A percentile compares a stretch with the other conserved stretches of the same genome.
These are phyloP conservation scores for Candida taoyuanica DNA, from an alignment of 805 yeast genomes.

Conservation along the genomic window DNA sequence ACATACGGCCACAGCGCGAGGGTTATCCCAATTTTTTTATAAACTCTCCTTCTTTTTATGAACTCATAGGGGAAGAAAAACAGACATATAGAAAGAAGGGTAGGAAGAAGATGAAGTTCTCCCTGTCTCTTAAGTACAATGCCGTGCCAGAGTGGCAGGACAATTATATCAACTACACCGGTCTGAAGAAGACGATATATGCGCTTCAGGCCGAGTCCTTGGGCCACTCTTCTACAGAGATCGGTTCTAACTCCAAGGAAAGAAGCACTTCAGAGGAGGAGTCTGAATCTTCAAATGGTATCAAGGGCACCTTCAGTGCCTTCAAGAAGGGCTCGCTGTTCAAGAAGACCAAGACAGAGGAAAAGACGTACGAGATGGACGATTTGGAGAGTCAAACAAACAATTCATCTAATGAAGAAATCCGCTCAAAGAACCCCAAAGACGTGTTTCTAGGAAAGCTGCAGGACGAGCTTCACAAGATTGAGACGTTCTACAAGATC, in stretches of 20 bases:
- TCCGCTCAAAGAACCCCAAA: conserved; percentile 27
- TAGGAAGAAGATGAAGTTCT: conserved; percentile 73
- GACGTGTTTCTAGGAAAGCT: conserved; percentile 44
- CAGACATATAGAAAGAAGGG: no score
- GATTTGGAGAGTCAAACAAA: conserved; percentile 14
- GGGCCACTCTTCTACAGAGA: conserved; percentile 4
- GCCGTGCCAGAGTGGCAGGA: conserved; percentile 87
- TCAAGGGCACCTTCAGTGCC: not conserved
- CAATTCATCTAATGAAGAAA: not conserved
- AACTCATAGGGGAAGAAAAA: no score
- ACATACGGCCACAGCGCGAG: no score
- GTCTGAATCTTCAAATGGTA: not conserved
- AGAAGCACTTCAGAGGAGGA: not conserved
- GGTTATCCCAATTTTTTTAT: no score
- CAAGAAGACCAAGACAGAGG: conserved; percentile 10
- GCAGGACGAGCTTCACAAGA: conserved; percentile 43
- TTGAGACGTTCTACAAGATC: conserved; percentile 46
- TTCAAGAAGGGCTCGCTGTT: conserved; percentile 1
- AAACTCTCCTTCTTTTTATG: no score
- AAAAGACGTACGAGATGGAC: conserved; percentile 24
- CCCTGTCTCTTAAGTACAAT: conserved; percentile 60
- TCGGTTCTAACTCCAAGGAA: not conserved
- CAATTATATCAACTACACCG: conserved; percentile 66
- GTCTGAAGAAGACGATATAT: conserved; percentile 53
- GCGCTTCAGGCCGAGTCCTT: conserved; percentile 42